Evolutionary conservation across 805 yeast genomes (phyloP), one percentile per base, ranked within the genome.

Genomic region (Yarrowia deformans): DNA sequence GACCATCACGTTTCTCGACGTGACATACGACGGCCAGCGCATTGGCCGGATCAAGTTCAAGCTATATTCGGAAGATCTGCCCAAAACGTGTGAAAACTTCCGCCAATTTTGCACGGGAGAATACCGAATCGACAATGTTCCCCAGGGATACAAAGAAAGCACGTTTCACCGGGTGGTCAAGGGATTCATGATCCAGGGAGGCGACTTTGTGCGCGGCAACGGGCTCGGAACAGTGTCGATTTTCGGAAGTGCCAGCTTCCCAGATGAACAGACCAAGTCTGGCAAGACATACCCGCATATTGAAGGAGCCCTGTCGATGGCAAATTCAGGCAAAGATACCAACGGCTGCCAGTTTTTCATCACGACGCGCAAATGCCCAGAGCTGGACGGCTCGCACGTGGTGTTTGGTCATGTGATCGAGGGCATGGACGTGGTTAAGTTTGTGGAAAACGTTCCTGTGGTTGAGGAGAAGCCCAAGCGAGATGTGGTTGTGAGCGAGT

Each of bases 321-420:
- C 88, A 71, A 85, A 85, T 73, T 83, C 87, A 37, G 89, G 88
- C 68, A 85, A 87, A 73, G 81, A 85, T 79, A 84, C 88, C 72
- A 85, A 85, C 74, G 88, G 88, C 7, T 84, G 87, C 43, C 89
- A 85, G 77, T 85, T 85, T 74, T 85, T 85, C 78, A 84, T 85
- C 61, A 43, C 52, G 3, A 60, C 66, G 19, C 18, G 52, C n/a
- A 42, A 42, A 13, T 79, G 80, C 54, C 77, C 79, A 34, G 81
- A 80, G 71, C 73, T 84, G 61, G 84, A 84, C 71, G 81, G 81
- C 0, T 82, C 80, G 71, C 85, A 84, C 70, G 85, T 83, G 12
- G 86, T 84, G 0, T 84, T 84, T 73, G 87, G 87, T 0, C 73
- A 75, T 43, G 84, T 84, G 7, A 75, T 83, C 8, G 85, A 81